These are phyloP conservation scores for Senecio squalidus DNA, from an alignment of 140 eudicot species.

Conservation along the genomic window DNA sequence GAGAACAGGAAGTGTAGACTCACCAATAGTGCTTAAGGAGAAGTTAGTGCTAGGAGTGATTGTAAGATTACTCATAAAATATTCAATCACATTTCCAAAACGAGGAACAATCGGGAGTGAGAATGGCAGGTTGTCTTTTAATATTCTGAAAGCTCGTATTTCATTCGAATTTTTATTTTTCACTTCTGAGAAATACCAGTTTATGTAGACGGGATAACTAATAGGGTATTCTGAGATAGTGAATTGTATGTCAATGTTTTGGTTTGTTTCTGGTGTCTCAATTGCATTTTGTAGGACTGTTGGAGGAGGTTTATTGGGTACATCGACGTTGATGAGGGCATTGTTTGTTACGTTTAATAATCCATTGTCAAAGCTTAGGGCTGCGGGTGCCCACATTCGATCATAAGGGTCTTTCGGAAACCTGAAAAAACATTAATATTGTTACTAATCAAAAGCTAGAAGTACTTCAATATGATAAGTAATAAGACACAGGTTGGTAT, in stretches of 20 bases:
- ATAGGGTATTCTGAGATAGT: background rate
- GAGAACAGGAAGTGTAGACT: conserved; percentile 54
- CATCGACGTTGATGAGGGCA: conserved; percentile 6
- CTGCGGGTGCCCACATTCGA: conserved; percentile 38
- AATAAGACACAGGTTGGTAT: background rate
- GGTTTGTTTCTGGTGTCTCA: conserved; percentile 13
- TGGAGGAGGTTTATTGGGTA: conserved; percentile 40
- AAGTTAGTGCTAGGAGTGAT: conserved; percentile 25
- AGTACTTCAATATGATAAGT: background rate
- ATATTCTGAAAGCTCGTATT: conserved; percentile 34
- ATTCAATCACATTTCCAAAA: conserved; percentile 26
- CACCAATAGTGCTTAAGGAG: conserved; percentile 23
- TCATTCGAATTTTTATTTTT: conserved; percentile 27
- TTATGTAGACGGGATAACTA: conserved; percentile 31
- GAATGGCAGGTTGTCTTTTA: conserved; percentile 11
- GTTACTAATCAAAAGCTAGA: too few species aligned
- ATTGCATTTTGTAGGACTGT: conserved; percentile 30
- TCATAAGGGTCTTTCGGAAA: conserved; percentile 39
- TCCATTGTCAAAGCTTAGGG: background rate
- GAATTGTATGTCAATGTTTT: conserved; percentile 2
- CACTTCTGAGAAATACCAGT: conserved; percentile 43
- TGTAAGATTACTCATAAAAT: conserved; percentile 16
- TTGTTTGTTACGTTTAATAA: conserved; percentile 2
- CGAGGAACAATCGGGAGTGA: conserved; percentile 36
- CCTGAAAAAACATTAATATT: too few species aligned